These are phyloP conservation scores for Verticillium nubilum DNA, from an alignment of 2,329 filamentous ascomycete genomes.

Conservation along the genomic window DNA sequence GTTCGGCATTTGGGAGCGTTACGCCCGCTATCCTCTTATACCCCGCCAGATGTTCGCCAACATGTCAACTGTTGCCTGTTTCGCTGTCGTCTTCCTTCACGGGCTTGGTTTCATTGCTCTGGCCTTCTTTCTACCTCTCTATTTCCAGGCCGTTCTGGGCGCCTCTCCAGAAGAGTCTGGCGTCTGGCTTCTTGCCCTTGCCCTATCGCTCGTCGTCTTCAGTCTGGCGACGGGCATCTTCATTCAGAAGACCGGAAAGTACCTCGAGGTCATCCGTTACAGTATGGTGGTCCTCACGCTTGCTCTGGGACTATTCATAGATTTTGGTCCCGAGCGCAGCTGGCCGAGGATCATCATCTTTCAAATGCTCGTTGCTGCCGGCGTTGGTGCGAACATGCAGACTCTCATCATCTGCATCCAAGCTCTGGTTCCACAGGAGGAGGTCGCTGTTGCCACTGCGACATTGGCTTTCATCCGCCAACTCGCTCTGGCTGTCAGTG, in stretches of 20 bases:
- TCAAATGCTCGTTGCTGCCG: constrained; percentile 57
- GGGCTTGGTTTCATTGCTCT: constrained; percentile 71
- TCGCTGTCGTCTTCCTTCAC: constrained; percentile 65
- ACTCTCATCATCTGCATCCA: constrained; percentile 63
- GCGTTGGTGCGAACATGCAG: constrained; percentile 65
- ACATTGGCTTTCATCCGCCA: constrained; percentile 65
- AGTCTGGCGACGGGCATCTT: constrained; percentile 52
- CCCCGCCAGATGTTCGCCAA: constrained; percentile 65
- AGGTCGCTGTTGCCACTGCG: constrained; percentile 63
- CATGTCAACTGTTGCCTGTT: constrained; percentile 58
- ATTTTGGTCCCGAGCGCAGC: constrained; percentile 50
- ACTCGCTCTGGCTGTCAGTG: constrained; percentile 59
- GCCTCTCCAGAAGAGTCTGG: constrained; percentile 59
- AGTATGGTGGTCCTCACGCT: constrained; percentile 56
- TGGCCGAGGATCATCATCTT: constrained; percentile 54
- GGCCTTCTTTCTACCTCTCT: constrained; percentile 76
- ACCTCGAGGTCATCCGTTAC: constrained; percentile 52
- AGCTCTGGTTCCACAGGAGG: constrained; percentile 51
- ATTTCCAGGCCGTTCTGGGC: constrained; percentile 72
- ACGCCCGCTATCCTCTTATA: constrained; percentile 72
- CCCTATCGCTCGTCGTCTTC: constrained; percentile 58
- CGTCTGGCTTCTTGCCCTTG: constrained; percentile 50
- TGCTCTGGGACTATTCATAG: constrained; percentile 58
- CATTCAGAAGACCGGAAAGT: constrained; percentile 61
- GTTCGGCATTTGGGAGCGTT: constrained; percentile 69